phyloP scores from a whole-genome alignment of 257 asterid genomes.

The Rehmannia glutinosa region DNA sequence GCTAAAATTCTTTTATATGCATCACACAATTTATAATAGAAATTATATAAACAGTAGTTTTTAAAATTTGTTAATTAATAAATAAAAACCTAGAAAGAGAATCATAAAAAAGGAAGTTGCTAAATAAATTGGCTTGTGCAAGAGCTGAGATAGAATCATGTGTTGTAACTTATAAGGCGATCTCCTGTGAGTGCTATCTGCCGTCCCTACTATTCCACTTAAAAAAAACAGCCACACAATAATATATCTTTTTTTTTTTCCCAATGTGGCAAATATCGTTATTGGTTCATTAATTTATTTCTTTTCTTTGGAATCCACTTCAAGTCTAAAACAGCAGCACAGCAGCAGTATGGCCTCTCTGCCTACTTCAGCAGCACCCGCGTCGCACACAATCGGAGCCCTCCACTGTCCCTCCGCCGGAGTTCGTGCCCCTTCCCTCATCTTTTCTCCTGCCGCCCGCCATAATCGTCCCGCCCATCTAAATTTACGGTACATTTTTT shows the following conservation, averaged over 20 bases:
- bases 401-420: constrained; percentile 28
- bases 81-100: too few relatives aligned
- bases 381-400: constrained; percentile 20
- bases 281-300: background rate
- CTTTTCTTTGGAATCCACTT: background rate
- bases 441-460: background rate
- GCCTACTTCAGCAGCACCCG: constrained; percentile 14
- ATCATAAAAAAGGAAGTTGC: too few relatives aligned
- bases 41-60: too few relatives aligned
- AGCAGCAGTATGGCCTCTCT: constrained; percentile 31
- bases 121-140: too few relatives aligned
- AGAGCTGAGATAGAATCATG: too few relatives aligned
- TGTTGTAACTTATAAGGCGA: too few relatives aligned
- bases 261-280: background rate
- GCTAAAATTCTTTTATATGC: too few relatives aligned
- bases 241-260: too few relatives aligned
- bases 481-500: constrained; percentile 24
- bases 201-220: too few relatives aligned
- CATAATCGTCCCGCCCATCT: background rate
- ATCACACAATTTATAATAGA: too few relatives aligned
- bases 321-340: background rate
- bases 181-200: too few relatives aligned
- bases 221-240: constrained; percentile 3
- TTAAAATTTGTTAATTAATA: too few relatives aligned
- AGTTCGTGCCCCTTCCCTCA: constrained; percentile 1